Evolutionary conservation across 1,139 yeast genomes (phyloP).

Genomic region (Meyerozyma carpophila): DNA sequence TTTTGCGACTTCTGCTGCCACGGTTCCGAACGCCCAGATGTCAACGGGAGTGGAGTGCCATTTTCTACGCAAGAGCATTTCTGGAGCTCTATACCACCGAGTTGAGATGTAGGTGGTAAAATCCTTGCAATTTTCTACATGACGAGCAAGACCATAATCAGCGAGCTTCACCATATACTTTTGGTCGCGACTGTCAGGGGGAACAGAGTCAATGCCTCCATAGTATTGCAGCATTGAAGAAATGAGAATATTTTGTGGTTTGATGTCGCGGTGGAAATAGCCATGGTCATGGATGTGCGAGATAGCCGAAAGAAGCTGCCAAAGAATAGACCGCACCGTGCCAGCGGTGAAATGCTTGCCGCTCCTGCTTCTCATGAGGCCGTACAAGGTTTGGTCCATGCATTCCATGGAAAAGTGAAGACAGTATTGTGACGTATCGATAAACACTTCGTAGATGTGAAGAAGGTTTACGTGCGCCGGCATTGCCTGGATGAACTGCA

Average conservation of each 20-base stretch:
- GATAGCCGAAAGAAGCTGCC: conserved; percentile 71
- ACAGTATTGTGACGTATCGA: conserved; percentile 53
- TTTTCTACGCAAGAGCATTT: conserved; percentile 89
- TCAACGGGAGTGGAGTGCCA: conserved; percentile 98
- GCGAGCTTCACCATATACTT: conserved; percentile 74
- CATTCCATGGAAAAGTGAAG: conserved; percentile 86
- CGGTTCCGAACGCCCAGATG: conserved; percentile 95
- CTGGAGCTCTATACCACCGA: conserved; percentile 97
- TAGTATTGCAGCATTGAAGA: conserved; percentile 52
- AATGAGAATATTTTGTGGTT: conserved; percentile 70
- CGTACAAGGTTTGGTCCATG: conserved; percentile 76
- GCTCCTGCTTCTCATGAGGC: conserved; percentile 58
- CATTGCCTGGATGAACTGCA: conserved; percentile 62
- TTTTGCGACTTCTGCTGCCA: conserved; percentile 75
- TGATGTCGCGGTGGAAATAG: conserved; percentile 86
- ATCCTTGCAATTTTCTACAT: conserved; percentile 45
- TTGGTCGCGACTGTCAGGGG: conserved; percentile 33
- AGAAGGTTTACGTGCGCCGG: conserved; percentile 72
- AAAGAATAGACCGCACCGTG: conserved; percentile 59
- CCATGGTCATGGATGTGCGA: conserved; percentile 73
- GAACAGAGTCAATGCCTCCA: conserved; percentile 37
- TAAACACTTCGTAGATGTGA: conserved; percentile 70
- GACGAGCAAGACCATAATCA: conserved; percentile 87
- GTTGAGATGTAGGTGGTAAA: conserved; percentile 67
- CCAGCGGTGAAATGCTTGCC: conserved; percentile 46